Percentiles rank a stretch among this genome's conserved stretches.
Conservation (phyloP, 2,329 filamentous ascomycete species). For the Pseudocercospora fuligena region DNA sequence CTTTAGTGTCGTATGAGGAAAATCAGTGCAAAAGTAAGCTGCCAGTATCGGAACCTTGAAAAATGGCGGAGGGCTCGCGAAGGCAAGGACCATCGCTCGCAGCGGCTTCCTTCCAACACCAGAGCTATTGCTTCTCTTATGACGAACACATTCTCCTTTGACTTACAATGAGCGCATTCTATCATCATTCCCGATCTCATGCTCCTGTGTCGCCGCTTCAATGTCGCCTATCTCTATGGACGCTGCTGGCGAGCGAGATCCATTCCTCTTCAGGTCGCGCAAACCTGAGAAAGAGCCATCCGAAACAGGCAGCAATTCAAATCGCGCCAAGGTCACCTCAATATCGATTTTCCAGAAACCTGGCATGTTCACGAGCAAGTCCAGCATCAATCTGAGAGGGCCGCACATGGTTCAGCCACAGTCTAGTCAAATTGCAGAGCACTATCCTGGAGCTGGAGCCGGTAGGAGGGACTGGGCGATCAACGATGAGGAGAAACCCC, state of each 20-base stretch:
- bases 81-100: background rate
- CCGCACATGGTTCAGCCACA: background rate
- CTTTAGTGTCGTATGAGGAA: too few species aligned
- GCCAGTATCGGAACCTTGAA: too few species aligned
- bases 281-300: background rate
- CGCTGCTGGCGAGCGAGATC: background rate
- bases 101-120: background rate
- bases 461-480: background rate
- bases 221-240: background rate
- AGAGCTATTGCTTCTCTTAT: background rate
- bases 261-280: background rate
- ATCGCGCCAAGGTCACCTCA: background rate
- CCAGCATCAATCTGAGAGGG: background rate
- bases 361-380: background rate
- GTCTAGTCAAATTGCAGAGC: background rate
- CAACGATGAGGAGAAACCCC: background rate
- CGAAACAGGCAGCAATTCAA: background rate
- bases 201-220: background rate
- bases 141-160: background rate
- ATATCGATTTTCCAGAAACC: background rate
- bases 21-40: too few species aligned
- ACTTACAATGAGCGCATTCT: background rate
- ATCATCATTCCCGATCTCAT: background rate
- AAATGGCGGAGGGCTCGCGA: too few species aligned
- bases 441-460: background rate